A percentile compares a stretch with the other conserved stretches of the same genome.
Evolutionary conservation across 1,284 basidiomycete genomes (phyloP).

Genomic region (Pterulicium gracile): DNA sequence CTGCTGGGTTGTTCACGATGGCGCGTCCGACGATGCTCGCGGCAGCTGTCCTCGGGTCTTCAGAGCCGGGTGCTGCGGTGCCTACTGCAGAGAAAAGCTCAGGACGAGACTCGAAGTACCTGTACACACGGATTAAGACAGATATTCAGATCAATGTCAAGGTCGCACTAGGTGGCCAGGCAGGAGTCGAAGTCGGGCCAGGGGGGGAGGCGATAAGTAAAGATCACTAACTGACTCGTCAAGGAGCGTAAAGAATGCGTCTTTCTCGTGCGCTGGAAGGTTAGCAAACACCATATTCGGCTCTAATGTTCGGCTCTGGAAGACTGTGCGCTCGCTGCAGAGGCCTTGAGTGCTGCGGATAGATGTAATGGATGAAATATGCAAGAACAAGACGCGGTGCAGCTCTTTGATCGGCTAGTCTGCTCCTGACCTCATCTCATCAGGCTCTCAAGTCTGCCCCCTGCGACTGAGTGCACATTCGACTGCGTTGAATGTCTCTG

Average conservation of each 20-base stretch:
- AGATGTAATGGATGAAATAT: no score
- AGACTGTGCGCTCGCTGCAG: no score
- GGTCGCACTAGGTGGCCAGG: no score
- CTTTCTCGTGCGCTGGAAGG: slow-evolving; percentile 53
- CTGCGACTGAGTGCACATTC: no score
- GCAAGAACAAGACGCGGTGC: no score
- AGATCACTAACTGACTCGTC: slow-evolving; percentile 51
- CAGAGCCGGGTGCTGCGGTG: slow-evolving; percentile 7
- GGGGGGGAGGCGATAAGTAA: slow-evolving; percentile 1
- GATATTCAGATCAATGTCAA: no score
- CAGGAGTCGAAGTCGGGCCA: slow-evolving; percentile 1
- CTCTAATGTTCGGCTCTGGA: no score
- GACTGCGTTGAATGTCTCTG: no score
- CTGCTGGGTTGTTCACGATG: slow-evolving; percentile 32
- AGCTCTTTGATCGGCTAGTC: no score
- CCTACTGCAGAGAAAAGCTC: slow-evolving; percentile 32
- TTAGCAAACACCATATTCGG: slow-evolving; percentile 56
- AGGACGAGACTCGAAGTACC: slow-evolving; percentile 70
- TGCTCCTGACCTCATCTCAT: no score
- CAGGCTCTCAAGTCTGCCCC: no score
- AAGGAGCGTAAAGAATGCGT: slow-evolving; percentile 67
- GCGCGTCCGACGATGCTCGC: slow-evolving; percentile 38
- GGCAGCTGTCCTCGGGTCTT: slow-evolving; percentile 19
- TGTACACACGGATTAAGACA: slow-evolving; percentile 17
- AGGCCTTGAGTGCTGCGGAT: no score